Percentiles rank a stretch among this genome's conserved stretches.
These are phyloP conservation scores for Sugiyamaella pinicola DNA, from an alignment of 1,139 yeast genomes.

Conservation along the genomic window DNA sequence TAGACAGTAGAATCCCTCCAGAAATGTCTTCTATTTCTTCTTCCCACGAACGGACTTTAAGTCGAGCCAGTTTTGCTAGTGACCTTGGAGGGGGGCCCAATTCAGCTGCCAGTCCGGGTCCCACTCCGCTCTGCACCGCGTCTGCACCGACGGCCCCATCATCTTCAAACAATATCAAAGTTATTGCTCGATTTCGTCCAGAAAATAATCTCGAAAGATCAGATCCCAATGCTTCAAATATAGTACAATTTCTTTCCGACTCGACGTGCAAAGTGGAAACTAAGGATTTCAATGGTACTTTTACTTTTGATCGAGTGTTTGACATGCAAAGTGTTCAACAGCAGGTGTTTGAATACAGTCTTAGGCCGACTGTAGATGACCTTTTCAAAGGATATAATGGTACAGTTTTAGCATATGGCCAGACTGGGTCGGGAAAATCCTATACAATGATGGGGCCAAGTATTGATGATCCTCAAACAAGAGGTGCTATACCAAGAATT, in stretches of 20 bases:
- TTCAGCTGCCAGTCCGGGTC: background rate
- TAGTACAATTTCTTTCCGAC: constrained; percentile 26
- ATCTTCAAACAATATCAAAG: constrained; percentile 53
- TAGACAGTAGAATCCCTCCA: background rate
- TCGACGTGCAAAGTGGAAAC: constrained; percentile 29
- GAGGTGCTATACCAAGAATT: constrained; percentile 76
- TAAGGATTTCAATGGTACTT: constrained; percentile 42
- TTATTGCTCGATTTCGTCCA: constrained; percentile 69
- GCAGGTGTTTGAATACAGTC: constrained; percentile 65
- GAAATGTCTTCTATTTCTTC: constrained; percentile 8
- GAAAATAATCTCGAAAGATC: constrained; percentile 30
- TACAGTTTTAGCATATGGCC: constrained; percentile 85
- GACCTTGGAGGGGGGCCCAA: constrained; percentile 8
- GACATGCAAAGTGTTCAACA: constrained; percentile 52
- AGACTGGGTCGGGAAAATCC: constrained; percentile 86
- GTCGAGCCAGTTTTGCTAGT: constrained; percentile 23
- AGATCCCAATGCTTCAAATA: constrained; percentile 17
- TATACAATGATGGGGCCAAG: constrained; percentile 79
- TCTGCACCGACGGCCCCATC: background rate
- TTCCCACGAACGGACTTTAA: constrained; percentile 20
- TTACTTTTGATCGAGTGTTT: constrained; percentile 71
- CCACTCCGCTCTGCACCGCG: background rate
- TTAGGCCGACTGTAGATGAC: constrained; percentile 63
- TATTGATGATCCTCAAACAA: constrained; percentile 42
- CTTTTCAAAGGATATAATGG: constrained; percentile 81